Evolutionary conservation across 2,329 filamentous ascomycete species (phyloP), one percentile per base, ranked within the genome.

Genomic region (Botrytis porri): DNA sequence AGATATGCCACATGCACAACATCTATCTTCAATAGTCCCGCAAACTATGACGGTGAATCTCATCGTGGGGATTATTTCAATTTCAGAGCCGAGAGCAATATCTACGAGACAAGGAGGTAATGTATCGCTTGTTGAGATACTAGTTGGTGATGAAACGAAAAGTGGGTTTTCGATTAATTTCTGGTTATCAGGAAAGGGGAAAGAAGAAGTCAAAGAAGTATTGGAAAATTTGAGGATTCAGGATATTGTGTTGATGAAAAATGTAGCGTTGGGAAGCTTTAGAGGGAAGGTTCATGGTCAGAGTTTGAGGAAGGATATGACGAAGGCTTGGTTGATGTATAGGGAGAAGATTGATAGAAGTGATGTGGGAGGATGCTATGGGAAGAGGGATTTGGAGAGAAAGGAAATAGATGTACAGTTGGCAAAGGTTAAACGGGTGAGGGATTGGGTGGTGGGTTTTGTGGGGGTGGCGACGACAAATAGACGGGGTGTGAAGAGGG

Each of bases 61-160:
- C 9, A 87, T 98, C n/a, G 93, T 90, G 18, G 93, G 91, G 4
- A 85, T 98, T 64, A 90, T 97, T 75, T 89, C 91, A 20, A 86
- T 94, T 66, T 86, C 91, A 4, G 92, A 37, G 86, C 86, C 3
- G 45, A 66, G 45, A 14, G 45, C 64, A 3, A 88, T 97, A 32
- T 87, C 85, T 43, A 93, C 94, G 0, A 86, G 88, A 57, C 90
- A 88, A 83, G 88, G 90, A 39, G 82, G 83, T 18, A 84, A 85
- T 10, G 85, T 91, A 69, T 88, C 92, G 9, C 85, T 97, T 4
- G 84, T 95, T 59, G 94, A 97, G 81, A 82, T 96, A 3, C 84
- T 95, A 1, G 89, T 98, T 1, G 95, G 93, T 8, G 95, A 98
- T 81, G 93, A 97, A 69, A 97, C 94, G 0, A 88, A 87, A 75